Conservation (phyloP, 305 asterid genomes). For the Andrographis paniculata region DNA sequence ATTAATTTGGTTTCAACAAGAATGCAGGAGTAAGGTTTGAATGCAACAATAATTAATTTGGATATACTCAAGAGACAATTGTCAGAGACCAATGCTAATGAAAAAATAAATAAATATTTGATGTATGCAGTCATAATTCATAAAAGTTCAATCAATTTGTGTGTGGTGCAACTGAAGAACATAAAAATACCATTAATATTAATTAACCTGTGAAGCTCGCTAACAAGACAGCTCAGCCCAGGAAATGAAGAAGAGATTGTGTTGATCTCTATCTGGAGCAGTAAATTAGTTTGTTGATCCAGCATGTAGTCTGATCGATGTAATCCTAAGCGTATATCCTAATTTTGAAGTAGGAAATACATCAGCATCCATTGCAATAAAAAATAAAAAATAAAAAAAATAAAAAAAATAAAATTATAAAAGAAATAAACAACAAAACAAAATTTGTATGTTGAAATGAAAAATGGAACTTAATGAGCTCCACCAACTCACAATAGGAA, state of each 20-base stretch:
- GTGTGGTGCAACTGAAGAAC: constrained; percentile 9
- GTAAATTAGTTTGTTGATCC: constrained; percentile 81
- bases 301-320: constrained; percentile 98
- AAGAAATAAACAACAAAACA: too few relatives aligned
- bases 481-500: too few relatives aligned
- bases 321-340: constrained; percentile 94
- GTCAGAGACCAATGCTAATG: too few relatives aligned
- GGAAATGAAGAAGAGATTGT: constrained; percentile 93
- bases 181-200: constrained; percentile 19
- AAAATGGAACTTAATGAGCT: too few relatives aligned
- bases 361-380: constrained; percentile 14
- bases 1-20: neutral
- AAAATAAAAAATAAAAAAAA: neutral
- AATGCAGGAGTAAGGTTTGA: too few relatives aligned
- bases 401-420: constrained; percentile 3
- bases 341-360: constrained; percentile 18
- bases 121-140: neutral
- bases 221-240: constrained; percentile 84
- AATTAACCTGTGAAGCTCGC: constrained; percentile 90
- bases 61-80: too few relatives aligned
- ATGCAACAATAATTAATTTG: too few relatives aligned
- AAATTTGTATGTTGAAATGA: too few relatives aligned
- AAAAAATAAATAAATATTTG: too few relatives aligned
- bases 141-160: constrained; percentile 5
- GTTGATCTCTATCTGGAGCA: constrained; percentile 96